Evolutionary conservation across 352 stramenopile genomes (phyloP), one percentile per base, ranked within the genome.

Genomic region (Phytophthora pisi): DNA sequence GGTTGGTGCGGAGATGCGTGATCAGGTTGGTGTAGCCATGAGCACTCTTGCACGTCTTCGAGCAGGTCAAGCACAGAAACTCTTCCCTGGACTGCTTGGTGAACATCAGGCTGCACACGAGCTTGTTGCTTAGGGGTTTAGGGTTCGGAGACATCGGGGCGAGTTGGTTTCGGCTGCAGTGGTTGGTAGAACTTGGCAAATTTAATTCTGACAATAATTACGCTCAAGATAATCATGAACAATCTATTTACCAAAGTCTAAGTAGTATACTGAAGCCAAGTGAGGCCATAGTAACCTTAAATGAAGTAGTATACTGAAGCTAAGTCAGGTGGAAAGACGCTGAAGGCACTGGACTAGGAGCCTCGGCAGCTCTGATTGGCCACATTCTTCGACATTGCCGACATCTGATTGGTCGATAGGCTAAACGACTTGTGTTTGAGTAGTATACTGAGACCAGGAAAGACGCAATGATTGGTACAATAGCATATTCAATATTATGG

Each of bases 11-110:
- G 15, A 54, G 58, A 42, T 59, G 58, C 4, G 38, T 59, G n/a
- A 55, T 57, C 23, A 59, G 5, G 58, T 59, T 45, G 20, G 36
- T 58, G 38, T 59, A 58, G n/a, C 16, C 58, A 20, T 66, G 50
- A 8, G 24, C 30, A 56, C 59, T 56, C 13, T 38, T 51, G 42
- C 52, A 50, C 13, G 31, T 46, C 18, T 66, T 60, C 15, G 24
- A 40, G 45, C 45, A 63, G 30, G 20, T 36, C 18, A 20, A 57
- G 45, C 52, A 58, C 15, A 46, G 4, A 18, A 47, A 68, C 4
- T 42, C 47, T 38, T 58, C 47, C 38, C 9, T 51, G 16, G 36
- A 36, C 58, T 45, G 23, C 36, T 57, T 59, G 24, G 38, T 66
- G 40, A 54, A 59, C 50, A 66, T 52, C 3, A 59, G 18, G 38